Conservation (phyloP, 2,329 filamentous ascomycete genomes). For the Colletotrichum kahawae region DNA sequence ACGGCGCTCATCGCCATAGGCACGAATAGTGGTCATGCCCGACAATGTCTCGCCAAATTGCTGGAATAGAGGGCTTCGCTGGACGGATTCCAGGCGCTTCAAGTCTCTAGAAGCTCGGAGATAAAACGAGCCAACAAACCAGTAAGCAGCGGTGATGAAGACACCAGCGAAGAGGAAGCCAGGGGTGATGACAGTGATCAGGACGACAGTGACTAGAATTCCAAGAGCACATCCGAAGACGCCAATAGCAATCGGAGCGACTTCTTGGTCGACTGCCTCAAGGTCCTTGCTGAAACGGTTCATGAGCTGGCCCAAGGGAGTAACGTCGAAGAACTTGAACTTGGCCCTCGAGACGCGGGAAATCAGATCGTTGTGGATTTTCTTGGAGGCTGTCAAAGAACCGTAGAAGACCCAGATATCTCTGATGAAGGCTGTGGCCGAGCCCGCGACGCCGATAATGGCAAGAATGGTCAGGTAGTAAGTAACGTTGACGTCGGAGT, state of each 20-base stretch:
- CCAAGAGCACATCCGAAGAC: conserved; percentile 68
- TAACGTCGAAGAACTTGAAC: conserved; percentile 98
- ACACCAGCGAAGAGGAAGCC: conserved; percentile 86
- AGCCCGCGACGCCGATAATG: conserved; percentile 76
- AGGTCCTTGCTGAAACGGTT: conserved; percentile 99
- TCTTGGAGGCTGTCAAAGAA: conserved; percentile 85
- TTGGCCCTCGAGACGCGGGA: conserved; percentile 82
- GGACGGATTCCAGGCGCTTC: conserved; percentile 92
- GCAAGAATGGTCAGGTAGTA: conserved; percentile 90
- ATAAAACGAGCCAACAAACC: conserved; percentile 85
- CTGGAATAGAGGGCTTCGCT: conserved; percentile 94
- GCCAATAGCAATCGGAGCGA: conserved; percentile 87
- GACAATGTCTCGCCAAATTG: conserved; percentile 96
- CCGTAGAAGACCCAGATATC: conserved; percentile 93
- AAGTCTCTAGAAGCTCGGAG: conserved; percentile 91
- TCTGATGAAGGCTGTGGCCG: conserved; percentile 79
- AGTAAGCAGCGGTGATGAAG: conserved; percentile 85
- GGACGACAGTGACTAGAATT: conserved; percentile 81
- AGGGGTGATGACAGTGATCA: conserved; percentile 90
- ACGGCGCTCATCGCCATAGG: conserved; percentile 90
- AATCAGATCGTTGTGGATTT: conserved; percentile 81
- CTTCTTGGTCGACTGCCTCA: conserved; percentile 93
- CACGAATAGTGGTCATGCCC: conserved; percentile 95
- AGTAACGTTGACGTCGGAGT: conserved; percentile 71
- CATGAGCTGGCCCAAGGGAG: conserved; percentile 94